Evolutionary conservation across 2,329 filamentous ascomycete genomes (phyloP), one percentile per base, ranked within the genome.

Genomic region (Trichoderma sp.): DNA sequence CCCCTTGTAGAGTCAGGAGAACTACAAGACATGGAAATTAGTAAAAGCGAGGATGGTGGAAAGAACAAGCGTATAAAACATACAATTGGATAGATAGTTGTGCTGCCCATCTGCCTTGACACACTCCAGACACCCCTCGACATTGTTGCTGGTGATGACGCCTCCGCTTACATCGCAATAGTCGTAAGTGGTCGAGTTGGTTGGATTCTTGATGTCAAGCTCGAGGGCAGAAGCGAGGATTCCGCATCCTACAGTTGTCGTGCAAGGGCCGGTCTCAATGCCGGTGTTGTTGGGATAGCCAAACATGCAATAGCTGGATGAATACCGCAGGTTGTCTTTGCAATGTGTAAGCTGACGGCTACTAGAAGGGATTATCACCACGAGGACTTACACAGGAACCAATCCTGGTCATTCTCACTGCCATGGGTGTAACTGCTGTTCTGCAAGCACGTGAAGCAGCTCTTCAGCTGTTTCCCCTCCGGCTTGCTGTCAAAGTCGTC

Each of bases 331-430:
- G 74, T 89, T 89, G 74, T 89, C 87, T 88, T 18, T 69, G 32
- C 36, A 15, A 30, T 15, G 18, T 18, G 26, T 47, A 21, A 60
- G 56, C 47, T 7, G 15, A 14, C 47, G n/a, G 26, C 24, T 15
- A 28, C 15, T 36, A 28, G 14, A 26, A 7, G 36, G 14, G 32
- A 21, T 34, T 30, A 18, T 18, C 15, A n/a, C 5, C 8, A 30
- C 9, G 14, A 39, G 15, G n/a, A 80, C 86, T 80, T 82, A 88
- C 87, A 88, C 57, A 89, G 75, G 73, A 88, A 89, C 87, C 86
- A 88, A 62, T 82, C 81, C 73, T 87, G 85, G 73, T 89, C 87
- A 70, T 79, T 88, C 78, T 89, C 86, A 7, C 72, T 71, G 1
- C 83, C 85, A 43, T 84, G 80, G 3, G 80, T 76, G 73, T 83